phyloP scores from a whole-genome alignment of 331 rosid species.

The Telfairia occidentalis region DNA sequence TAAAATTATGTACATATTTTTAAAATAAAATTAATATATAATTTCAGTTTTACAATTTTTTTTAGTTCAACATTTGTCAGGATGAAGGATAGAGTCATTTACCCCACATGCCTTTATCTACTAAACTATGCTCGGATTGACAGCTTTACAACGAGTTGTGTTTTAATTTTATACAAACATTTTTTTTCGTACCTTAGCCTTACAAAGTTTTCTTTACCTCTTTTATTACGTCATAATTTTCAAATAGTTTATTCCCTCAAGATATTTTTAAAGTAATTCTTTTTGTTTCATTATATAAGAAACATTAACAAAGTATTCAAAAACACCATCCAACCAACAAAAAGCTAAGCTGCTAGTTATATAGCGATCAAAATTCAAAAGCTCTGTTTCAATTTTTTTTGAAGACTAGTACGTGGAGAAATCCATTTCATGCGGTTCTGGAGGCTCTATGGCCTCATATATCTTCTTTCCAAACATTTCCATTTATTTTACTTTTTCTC shows the following conservation, averaged over 20 bases:
- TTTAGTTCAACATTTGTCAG: too few relatives aligned
- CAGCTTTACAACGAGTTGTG: too few relatives aligned
- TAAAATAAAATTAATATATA: too few relatives aligned
- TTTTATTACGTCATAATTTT: too few relatives aligned
- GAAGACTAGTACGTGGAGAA: background rate
- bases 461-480: background rate
- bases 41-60: too few relatives aligned
- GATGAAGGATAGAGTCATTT: too few relatives aligned
- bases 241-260: background rate
- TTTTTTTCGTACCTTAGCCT: too few relatives aligned
- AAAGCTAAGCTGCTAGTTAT: background rate
- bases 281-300: background rate
- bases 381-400: background rate
- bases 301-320: background rate
- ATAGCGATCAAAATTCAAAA: background rate
- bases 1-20: too few relatives aligned
- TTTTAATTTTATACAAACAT: too few relatives aligned
- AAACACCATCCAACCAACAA: background rate
- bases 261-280: background rate
- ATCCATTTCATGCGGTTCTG: background rate
- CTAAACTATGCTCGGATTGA: too few relatives aligned
- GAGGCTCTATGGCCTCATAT: constrained; percentile 2
- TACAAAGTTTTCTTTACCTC: too few relatives aligned
- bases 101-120: too few relatives aligned
- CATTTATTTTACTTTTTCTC: background rate